phyloP scores from a whole-genome alignment of 495 filamentous ascomycete species.

The Aspergillus heteromorphus region DNA sequence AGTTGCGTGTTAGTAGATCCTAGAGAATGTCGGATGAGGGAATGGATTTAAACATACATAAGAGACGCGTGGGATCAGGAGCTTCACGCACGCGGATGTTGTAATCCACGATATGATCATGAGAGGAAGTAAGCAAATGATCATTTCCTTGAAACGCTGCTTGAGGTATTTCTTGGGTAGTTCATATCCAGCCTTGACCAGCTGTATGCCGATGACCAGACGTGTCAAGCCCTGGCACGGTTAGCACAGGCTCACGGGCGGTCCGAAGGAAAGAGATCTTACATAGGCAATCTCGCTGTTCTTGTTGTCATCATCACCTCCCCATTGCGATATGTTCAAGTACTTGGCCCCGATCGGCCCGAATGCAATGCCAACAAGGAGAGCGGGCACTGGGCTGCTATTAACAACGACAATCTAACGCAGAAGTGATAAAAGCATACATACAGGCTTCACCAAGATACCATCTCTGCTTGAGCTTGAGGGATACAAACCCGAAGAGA shows the following conservation, averaged over 20 bases:
- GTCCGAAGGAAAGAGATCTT: background rate
- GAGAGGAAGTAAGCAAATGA: conserved; percentile 34
- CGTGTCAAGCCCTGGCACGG: conserved; percentile 36
- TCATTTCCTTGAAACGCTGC: conserved; percentile 23
- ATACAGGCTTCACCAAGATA: conserved; percentile 54
- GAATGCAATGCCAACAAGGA: conserved; percentile 42
- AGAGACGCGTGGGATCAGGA: conserved; percentile 29
- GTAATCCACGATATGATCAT: conserved; percentile 35
- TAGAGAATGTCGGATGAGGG: background rate
- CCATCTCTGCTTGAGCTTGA: conserved; percentile 49
- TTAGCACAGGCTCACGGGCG: background rate
- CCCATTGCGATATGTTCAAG: conserved; percentile 42
- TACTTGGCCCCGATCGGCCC: conserved; percentile 46
- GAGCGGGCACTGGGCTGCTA: conserved; percentile 42
- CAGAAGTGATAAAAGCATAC: conserved; percentile 26
- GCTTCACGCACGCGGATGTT: conserved; percentile 32
- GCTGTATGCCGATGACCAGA: conserved; percentile 51
- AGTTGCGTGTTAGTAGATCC: conserved; percentile 17
- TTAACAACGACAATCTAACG: background rate
- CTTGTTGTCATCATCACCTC: conserved; percentile 28
- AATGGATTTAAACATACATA: conserved; percentile 21
- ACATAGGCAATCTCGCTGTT: conserved; percentile 43
- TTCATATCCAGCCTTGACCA: conserved; percentile 34
- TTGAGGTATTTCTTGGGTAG: conserved; percentile 31
- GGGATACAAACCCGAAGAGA: conserved; percentile 44